Evolutionary conservation across 2,329 filamentous ascomycete species (phyloP).

Genomic region (Aspergillus udagawae): DNA sequence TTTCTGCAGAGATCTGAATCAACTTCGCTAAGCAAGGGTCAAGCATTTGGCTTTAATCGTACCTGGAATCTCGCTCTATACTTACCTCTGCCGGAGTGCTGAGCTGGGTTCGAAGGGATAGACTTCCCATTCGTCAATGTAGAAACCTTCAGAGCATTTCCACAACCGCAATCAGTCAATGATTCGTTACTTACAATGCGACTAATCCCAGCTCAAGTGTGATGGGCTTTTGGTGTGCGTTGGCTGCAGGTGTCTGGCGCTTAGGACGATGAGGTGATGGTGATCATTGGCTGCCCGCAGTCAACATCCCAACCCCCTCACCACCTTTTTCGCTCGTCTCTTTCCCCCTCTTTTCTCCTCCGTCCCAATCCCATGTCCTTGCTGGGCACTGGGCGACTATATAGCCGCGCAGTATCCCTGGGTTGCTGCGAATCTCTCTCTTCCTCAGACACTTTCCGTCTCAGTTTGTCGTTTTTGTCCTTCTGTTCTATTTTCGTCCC

Average conservation of each 20-base stretch:
- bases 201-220: not conserved
- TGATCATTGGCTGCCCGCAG: not conserved
- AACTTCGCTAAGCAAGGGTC: not conserved
- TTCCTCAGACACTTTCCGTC: constrained; percentile 29
- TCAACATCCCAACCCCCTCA: not conserved
- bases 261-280: not conserved
- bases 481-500: constrained; percentile 32
- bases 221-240: not conserved
- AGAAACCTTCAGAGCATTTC: not conserved
- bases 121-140: not conserved
- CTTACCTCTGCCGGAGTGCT: not conserved
- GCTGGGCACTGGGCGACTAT: constrained; percentile 16
- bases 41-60: not conserved
- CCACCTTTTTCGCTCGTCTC: not conserved
- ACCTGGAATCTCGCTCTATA: not conserved
- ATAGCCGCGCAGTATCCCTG: constrained; percentile 30
- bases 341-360: not conserved
- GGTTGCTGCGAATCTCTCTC: constrained; percentile 9
- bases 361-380: not conserved
- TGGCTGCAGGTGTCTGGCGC: not conserved
- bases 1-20: not conserved
- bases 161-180: not conserved
- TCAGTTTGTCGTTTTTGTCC: constrained; percentile 26
- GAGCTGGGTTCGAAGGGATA: not conserved
- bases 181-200: not conserved